A percentile compares a stretch with the other conserved stretches of the same genome.
Conservation (phyloP, 2,329 filamentous ascomycete genomes). For the Dendrostoma leiphaemia region DNA sequence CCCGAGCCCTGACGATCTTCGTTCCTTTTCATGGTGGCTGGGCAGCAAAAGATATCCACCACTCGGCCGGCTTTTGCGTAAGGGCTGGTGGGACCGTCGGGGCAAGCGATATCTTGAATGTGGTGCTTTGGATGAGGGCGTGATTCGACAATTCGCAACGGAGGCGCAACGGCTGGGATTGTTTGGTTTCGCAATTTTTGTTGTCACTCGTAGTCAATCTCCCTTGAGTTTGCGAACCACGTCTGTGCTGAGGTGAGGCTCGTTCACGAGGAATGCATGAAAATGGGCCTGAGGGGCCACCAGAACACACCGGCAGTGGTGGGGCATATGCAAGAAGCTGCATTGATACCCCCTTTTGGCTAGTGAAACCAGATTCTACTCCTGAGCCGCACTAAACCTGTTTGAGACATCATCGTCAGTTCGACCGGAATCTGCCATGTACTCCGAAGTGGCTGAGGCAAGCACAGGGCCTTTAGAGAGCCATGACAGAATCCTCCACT, state of each 20-base stretch:
- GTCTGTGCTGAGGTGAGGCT: conserved; percentile 1
- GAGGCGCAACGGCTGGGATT: neutral
- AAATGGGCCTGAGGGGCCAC: no score
- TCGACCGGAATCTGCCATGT: no score
- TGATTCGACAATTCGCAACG: neutral
- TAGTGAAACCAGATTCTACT: conserved; percentile 1
- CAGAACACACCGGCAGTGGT: no score
- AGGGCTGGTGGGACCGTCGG: neutral
- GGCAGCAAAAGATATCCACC: no score
- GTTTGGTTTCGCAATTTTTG: neutral
- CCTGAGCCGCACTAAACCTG: conserved; percentile 5
- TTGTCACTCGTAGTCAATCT: no score
- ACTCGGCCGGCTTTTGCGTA: neutral
- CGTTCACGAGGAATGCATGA: neutral
- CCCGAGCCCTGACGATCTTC: neutral
- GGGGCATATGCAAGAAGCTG: no score
- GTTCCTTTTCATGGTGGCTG: no score
- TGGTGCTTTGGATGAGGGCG: neutral
- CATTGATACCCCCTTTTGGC: neutral
- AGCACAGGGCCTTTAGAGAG: no score
- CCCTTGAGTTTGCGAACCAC: neutral
- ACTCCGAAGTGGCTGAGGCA: no score
- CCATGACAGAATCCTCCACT: no score
- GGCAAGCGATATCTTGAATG: neutral
- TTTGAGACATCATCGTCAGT: no score